Conservation (phyloP, 371 early-diverging fungal genomes). For the Mucor piriformis region DNA sequence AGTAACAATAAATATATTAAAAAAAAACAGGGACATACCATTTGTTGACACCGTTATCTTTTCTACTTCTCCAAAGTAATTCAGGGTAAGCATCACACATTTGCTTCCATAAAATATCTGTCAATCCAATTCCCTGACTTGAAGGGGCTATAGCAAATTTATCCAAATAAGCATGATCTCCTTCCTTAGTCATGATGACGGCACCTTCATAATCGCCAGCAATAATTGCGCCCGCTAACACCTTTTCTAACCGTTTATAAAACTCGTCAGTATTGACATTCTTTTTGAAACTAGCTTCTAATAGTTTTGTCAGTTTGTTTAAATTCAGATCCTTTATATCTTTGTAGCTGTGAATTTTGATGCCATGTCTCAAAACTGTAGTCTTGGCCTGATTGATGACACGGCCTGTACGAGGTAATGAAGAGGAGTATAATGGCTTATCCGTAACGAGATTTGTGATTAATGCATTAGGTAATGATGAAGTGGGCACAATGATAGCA, state of each 20-base stretch:
- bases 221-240: slow-evolving; percentile 68
- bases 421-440: slow-evolving; percentile 56
- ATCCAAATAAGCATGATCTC: slow-evolving; percentile 72
- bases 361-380: slow-evolving; percentile 81
- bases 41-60: slow-evolving; percentile 90
- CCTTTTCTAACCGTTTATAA: slow-evolving; percentile 63
- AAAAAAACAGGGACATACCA: slow-evolving; percentile 58
- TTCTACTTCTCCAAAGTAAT: slow-evolving; percentile 86
- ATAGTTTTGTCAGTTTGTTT: slow-evolving; percentile 54
- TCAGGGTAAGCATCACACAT: slow-evolving; percentile 73
- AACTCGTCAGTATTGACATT: slow-evolving; percentile 61
- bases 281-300: slow-evolving; percentile 82
- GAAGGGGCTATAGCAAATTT: slow-evolving; percentile 91
- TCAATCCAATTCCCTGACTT: slow-evolving; percentile 90
- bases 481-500: slow-evolving; percentile 46
- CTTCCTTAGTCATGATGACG: slow-evolving; percentile 45
- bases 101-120: slow-evolving; percentile 90
- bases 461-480: slow-evolving; percentile 46
- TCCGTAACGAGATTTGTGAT: slow-evolving; percentile 55
- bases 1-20: background rate
- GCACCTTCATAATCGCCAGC: slow-evolving; percentile 85
- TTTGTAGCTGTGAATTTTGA: slow-evolving; percentile 60
- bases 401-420: slow-evolving; percentile 38
- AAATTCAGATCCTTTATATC: slow-evolving; percentile 58
- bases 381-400: slow-evolving; percentile 50